A percentile compares a stretch with the other conserved stretches of the same genome.
These are phyloP conservation scores for Lachancea sp. DNA, from an alignment of 805 yeast genomes.

Conservation along the genomic window DNA sequence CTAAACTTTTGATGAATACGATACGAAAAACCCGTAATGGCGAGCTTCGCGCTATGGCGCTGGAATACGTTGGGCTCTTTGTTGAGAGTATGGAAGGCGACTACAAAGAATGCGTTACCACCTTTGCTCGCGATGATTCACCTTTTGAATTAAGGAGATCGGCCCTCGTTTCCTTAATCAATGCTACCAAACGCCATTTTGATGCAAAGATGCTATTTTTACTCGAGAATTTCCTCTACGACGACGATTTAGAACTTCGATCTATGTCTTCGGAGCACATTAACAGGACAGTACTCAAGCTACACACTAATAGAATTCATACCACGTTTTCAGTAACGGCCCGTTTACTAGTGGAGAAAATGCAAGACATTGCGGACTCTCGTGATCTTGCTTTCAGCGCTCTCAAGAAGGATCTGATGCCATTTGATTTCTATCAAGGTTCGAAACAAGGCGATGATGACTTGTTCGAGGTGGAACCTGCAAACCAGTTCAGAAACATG, in stretches of 20 bases:
- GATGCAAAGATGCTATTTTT: slow-evolving; percentile 16
- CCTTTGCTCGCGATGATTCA: slow-evolving; percentile 19
- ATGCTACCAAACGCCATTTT: slow-evolving; percentile 9
- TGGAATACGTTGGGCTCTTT: slow-evolving; percentile 48
- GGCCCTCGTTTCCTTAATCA: slow-evolving; percentile 19
- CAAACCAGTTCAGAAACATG: slow-evolving; percentile 57
- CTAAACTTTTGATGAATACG: slow-evolving; percentile 18
- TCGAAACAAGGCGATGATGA: slow-evolving; percentile 13
- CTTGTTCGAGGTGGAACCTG: slow-evolving; percentile 61
- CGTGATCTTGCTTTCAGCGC: not conserved
- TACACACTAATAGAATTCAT: slow-evolving; percentile 8
- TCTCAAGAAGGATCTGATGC: not conserved
- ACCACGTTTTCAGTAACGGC: slow-evolving; percentile 34
- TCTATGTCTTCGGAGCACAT: slow-evolving; percentile 40
- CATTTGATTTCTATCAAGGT: not conserved
- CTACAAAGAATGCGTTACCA: slow-evolving; percentile 12
- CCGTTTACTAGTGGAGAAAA: slow-evolving; percentile 14
- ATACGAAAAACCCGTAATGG: slow-evolving; percentile 32
- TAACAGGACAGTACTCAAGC: slow-evolving; percentile 27
- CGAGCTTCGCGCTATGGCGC: slow-evolving; percentile 41
- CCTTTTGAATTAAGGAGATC: slow-evolving; percentile 24
- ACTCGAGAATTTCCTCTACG: slow-evolving; percentile 41
- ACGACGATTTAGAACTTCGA: slow-evolving; percentile 64
- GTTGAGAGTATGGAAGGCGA: slow-evolving; percentile 20
- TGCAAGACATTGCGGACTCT: not conserved